Evolutionary conservation across 148 eudicot genomes (phyloP).

Genomic region (Polygonum maritimum): DNA sequence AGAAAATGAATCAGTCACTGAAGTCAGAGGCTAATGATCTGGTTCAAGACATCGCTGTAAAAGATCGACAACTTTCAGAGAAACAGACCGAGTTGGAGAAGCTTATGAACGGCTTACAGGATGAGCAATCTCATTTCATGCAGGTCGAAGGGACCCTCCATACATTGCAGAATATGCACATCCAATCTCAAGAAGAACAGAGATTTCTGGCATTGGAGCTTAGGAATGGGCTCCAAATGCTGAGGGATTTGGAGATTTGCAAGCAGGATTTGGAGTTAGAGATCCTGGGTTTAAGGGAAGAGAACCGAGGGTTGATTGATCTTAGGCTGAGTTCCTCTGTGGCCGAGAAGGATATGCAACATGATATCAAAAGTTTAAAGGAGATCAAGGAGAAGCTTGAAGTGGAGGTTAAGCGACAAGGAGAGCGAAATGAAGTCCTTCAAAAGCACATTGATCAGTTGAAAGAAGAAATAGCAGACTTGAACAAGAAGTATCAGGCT

Average conservation of each 20-base stretch:
- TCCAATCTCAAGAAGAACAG: constrained; percentile 77
- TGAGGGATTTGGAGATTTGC: constrained; percentile 49
- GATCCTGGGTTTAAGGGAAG: constrained; percentile 37
- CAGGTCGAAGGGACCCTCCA: constrained; percentile 64
- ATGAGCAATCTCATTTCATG: constrained; percentile 49
- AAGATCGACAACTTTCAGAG: constrained; percentile 52
- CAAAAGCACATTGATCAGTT: constrained; percentile 43
- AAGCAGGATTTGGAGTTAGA: constrained; percentile 64
- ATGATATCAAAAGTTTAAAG: constrained; percentile 41
- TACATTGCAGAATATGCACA: constrained; percentile 45
- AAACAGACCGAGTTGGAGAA: constrained; percentile 65
- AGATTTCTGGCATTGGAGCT: constrained; percentile 64
- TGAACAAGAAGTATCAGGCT: constrained; percentile 45
- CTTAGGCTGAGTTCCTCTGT: constrained; percentile 29
- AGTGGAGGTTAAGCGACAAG: constrained; percentile 54
- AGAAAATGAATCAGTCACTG: constrained; percentile 51
- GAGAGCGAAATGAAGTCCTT: constrained; percentile 41
- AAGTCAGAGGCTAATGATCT: constrained; percentile 54
- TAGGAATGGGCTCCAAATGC: constrained; percentile 51
- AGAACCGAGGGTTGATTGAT: constrained; percentile 52
- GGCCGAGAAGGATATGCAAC: constrained; percentile 42
- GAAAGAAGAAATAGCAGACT: constrained; percentile 56
- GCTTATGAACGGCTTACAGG: constrained; percentile 36
- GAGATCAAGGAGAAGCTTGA: constrained; percentile 74
- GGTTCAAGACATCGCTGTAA: constrained; percentile 39